phyloP scores from a whole-genome alignment of 2,329 filamentous ascomycete genomes.

The Chaetomium sp. region DNA sequence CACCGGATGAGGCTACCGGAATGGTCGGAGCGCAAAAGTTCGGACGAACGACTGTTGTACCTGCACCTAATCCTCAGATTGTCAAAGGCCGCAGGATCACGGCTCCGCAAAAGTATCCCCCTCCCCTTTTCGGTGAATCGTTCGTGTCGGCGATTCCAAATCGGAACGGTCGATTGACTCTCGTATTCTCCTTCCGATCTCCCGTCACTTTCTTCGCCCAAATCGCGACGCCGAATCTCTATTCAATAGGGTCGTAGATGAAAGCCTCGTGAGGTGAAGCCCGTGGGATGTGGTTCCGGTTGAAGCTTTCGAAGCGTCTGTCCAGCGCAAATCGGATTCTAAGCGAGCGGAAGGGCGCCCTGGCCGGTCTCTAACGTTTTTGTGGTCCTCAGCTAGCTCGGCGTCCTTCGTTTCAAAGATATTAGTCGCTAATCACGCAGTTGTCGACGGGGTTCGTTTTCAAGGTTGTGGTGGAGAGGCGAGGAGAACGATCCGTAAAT shows the following conservation, averaged over 20 bases:
- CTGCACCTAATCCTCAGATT: neutral
- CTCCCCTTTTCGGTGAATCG: neutral
- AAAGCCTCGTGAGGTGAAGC: too few relatives aligned
- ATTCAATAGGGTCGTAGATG: too few relatives aligned
- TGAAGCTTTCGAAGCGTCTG: neutral
- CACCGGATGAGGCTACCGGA: neutral
- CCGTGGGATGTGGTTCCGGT: too few relatives aligned
- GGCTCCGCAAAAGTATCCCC: neutral
- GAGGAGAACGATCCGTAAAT: neutral
- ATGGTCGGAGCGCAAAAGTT: neutral
- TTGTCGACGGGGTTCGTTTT: neutral
- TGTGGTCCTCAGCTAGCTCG: neutral
- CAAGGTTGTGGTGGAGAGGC: neutral
- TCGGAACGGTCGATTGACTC: neutral
- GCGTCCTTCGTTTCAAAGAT: neutral
- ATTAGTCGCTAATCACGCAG: neutral
- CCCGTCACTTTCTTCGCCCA: neutral
- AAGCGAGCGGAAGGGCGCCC: slow-evolving; percentile 11
- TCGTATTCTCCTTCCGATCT: neutral
- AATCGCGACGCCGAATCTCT: too few relatives aligned
- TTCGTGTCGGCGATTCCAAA: neutral
- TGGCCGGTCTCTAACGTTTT: neutral
- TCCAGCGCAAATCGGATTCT: slow-evolving; percentile 2
- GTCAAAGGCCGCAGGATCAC: neutral
- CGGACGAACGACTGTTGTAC: neutral